Base-by-base conservation (phyloP, 306 rosid species). In the Cucurbita maxima region DNA sequence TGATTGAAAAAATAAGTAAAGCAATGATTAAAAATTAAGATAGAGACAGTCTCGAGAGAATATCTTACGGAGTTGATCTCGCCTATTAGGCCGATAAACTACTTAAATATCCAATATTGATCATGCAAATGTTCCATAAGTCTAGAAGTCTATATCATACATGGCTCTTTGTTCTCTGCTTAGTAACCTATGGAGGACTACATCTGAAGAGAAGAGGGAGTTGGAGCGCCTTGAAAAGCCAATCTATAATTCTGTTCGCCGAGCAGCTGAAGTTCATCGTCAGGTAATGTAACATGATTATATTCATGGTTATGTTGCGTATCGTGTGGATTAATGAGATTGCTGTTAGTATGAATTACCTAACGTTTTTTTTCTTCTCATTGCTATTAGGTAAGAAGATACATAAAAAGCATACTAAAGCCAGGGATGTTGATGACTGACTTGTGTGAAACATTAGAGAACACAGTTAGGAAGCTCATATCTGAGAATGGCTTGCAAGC, bases 201-300 rank as follows among this genome's bases (percentile, higher is more conserved):
- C 95, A 69, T 87, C 96, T 62, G 99, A 94, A 81, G 99, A 94
- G 82, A 94, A 90, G 86, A 94, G 98, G 86, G 97, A 90, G 83
- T 75, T 94, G 88, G 98, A 94, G 83, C 96, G 97, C 80, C 95
- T 94, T 71, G 86, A 94, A 81, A 90, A 86, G 78, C 98, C 98
- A 75, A 77, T 82, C 44, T 87, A 94, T 77, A 85, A 91, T 90
- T 94, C 98, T 16, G 91, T 94, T 77, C 98, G 98, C 63, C 87
- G 92, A 76, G 98, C 98, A 6, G 95, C 98, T 45, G 97, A 94
- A 86, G 98, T 94, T 84, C 98, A 94, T 86, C 96, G 98, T 69
- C 98, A 94, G 97, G 97, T 91, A 82, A 73, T 71, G 82, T 82
- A 69, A 44, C 56, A 80, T 58, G 51, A 57, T 59, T 76, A 19